Percentiles rank a stretch among this genome's conserved stretches.
phyloP scores from a whole-genome alignment of 345 rosid species.

The Balakata baccata region DNA sequence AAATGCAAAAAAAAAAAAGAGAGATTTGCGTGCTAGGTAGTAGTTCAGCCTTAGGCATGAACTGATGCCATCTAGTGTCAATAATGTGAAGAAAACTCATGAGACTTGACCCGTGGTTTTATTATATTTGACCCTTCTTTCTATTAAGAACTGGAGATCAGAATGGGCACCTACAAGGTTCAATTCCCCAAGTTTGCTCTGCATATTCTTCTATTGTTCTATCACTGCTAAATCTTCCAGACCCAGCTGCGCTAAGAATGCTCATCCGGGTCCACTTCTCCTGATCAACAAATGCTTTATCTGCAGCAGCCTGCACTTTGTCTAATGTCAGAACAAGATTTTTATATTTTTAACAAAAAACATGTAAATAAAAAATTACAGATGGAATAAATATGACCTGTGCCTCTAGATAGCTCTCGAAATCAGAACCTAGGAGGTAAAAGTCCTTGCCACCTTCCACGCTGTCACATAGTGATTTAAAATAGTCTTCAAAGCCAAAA shows the following conservation, averaged over 20 bases:
- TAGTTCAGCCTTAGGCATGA: background rate
- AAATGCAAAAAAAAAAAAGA: background rate
- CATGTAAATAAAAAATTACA: background rate
- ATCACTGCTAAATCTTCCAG: constrained; percentile 47
- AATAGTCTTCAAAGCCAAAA: constrained; percentile 39
- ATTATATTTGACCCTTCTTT: background rate
- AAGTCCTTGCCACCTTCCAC: constrained; percentile 37
- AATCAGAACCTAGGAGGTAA: constrained; percentile 42
- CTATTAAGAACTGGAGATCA: constrained; percentile 5
- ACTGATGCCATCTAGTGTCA: background rate
- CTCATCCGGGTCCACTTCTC: constrained; percentile 48
- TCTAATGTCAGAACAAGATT: background rate
- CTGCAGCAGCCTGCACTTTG: constrained; percentile 44
- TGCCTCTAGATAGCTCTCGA: constrained; percentile 41
- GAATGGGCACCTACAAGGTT: constrained; percentile 38
- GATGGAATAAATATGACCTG: constrained; percentile 23
- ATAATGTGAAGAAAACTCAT: background rate
- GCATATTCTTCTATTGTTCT: constrained; percentile 45
- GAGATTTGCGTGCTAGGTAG: background rate
- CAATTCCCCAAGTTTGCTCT: constrained; percentile 37
- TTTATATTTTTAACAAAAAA: background rate
- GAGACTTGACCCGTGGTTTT: too few relatives aligned
- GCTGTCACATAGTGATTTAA: constrained; percentile 39
- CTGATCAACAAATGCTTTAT: constrained; percentile 43
- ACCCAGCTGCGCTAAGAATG: constrained; percentile 42